A percentile compares a stretch with the other conserved stretches of the same genome.
phyloP scores from a whole-genome alignment of 108 stramenopile species.

The Cafeteria roenbergensis region DNA sequence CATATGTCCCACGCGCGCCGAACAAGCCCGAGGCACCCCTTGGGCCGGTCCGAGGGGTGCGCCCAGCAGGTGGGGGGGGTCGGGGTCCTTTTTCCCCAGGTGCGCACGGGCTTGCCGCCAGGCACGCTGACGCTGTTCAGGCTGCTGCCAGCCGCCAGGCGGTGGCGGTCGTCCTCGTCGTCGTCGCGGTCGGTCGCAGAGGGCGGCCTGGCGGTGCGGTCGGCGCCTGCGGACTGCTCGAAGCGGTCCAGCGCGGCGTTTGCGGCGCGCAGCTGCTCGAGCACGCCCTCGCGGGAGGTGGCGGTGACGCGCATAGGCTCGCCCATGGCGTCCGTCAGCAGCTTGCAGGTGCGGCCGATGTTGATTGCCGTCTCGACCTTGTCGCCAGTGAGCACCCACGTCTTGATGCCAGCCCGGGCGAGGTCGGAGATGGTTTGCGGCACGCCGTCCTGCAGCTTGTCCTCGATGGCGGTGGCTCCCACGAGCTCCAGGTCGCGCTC shows the following conservation, averaged over 20 bases:
- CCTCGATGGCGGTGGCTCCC: slow-evolving; percentile 95
- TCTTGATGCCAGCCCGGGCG: slow-evolving; percentile 76
- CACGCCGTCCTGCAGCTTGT: slow-evolving; percentile 87
- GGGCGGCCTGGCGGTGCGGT: too few relatives aligned
- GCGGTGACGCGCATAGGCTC: neutral
- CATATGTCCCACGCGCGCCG: too few relatives aligned
- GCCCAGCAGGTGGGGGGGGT: neutral
- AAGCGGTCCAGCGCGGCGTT: neutral
- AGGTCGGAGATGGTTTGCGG: slow-evolving; percentile 76
- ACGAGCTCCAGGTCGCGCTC: slow-evolving; percentile 70
- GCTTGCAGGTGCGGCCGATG: slow-evolving; percentile 79
- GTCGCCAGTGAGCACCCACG: slow-evolving; percentile 98
- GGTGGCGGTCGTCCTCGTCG: neutral
- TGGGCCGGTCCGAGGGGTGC: neutral
- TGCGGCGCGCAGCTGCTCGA: too few relatives aligned
- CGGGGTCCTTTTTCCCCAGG: too few relatives aligned
- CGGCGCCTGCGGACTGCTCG: neutral
- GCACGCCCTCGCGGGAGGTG: neutral
- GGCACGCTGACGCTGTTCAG: too few relatives aligned
- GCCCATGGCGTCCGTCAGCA: slow-evolving; percentile 33
- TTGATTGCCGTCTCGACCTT: slow-evolving; percentile 95
- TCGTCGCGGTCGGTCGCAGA: neutral
- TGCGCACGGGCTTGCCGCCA: too few relatives aligned
- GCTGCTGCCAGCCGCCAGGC: too few relatives aligned
- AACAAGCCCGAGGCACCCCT: neutral